Conservation (phyloP, 179 eudicot species). For the Corrigiola litoralis region DNA sequence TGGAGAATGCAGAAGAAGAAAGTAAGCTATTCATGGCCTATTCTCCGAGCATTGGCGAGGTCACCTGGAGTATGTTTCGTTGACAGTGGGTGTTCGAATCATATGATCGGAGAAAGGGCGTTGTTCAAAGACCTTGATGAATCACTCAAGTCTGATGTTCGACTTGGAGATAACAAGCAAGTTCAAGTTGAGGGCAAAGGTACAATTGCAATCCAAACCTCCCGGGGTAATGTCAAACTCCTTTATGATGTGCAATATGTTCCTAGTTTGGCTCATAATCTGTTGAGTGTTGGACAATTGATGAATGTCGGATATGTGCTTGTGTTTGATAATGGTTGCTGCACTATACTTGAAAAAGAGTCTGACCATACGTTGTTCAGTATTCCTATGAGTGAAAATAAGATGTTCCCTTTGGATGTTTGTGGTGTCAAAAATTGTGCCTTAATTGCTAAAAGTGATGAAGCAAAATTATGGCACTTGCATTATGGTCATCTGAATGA, state of each 20-base stretch:
- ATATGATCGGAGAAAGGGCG: background rate
- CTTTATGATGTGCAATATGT: slow-evolving; percentile 9
- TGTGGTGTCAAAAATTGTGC: background rate
- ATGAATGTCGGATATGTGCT: background rate
- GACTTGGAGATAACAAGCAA: background rate
- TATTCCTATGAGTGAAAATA: background rate
- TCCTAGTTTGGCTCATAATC: slow-evolving; percentile 11
- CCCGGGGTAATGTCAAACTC: background rate
- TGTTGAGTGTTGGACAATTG: slow-evolving; percentile 17
- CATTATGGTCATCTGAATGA: background rate
- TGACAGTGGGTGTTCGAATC: slow-evolving; percentile 6
- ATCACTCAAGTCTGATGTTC: background rate
- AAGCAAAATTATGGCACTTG: background rate
- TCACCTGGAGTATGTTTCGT: background rate
- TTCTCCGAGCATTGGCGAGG: background rate
- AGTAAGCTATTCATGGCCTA: background rate
- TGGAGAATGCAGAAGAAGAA: background rate
- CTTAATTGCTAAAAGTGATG: background rate
- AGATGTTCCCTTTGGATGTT: slow-evolving; percentile 1
- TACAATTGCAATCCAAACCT: background rate
- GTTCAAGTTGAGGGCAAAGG: slow-evolving; percentile 8
- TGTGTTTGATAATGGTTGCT: slow-evolving; percentile 1
- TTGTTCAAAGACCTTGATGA: slow-evolving; percentile 8
- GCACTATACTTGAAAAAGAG: background rate
- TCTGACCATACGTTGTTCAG: background rate